Evolutionary conservation across 2,329 filamentous ascomycete species (phyloP), one percentile per base, ranked within the genome.

Genomic region (Coleophoma eucalyptorum): DNA sequence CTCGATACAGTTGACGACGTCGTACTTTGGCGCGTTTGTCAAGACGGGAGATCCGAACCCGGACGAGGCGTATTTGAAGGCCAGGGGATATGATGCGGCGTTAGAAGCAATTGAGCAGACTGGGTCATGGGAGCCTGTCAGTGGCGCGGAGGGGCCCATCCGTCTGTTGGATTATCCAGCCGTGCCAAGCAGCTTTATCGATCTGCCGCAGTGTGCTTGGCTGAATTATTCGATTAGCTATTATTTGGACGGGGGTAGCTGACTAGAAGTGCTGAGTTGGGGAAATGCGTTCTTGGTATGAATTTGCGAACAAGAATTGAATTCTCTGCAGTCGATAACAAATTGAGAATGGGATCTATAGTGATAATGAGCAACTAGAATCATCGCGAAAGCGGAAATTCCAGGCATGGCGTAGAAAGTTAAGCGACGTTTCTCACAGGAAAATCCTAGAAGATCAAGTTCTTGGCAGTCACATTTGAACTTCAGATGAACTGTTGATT

Each of bases 21-120:
- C 67, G 0, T 78, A 78, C 53, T 78, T 76, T 59, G 75, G 70
- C 0, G 62, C 68, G 4, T 80, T 79, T 55, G 68, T 75, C 0
- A 70, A 69, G 53, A 69, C 55, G 0, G 71, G 72, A 0, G 64
- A 77, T 38, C 76, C 76, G 5, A 79, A 78, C 56, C 72, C 74
- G 0, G 59, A 67, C 4, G 46, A 59, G n/a, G 57, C 61, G 11
- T 78, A 74, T 51, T 56, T 79, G 42, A 52, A 63, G 21, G 68
- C 65, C 1, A 69, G 76, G 33, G 73, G 74, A 0, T 79, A 80
- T 53, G 60, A 61, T 4, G 71, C 67, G 54, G 71, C 70, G 0
- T 58, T 70, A 16, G 62, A 70, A 31, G 72, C 65, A 1, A 65
- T 76, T 5, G 59, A 64, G 54, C 57, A 61, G 46, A 70, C 67